A percentile compares a stretch with the other conserved stretches of the same genome.
phyloP scores from a whole-genome alignment of 495 filamentous ascomycete genomes.

The Filosporella fistucella region DNA sequence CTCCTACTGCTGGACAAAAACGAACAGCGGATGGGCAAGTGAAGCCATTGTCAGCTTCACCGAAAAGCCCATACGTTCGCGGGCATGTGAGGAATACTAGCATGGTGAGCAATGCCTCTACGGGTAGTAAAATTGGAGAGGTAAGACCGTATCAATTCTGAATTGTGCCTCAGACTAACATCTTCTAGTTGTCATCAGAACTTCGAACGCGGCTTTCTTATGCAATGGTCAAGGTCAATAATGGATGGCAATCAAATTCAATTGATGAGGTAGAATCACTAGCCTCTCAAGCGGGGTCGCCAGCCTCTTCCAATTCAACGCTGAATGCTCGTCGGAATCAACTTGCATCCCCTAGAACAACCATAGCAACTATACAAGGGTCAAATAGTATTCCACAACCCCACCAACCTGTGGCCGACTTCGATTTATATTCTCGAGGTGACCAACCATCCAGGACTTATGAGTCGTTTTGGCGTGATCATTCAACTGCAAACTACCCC shows the following conservation, averaged over 20 bases:
- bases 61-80: constrained; percentile 11
- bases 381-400: constrained; percentile 21
- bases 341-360: constrained; percentile 23
- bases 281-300: constrained; percentile 55
- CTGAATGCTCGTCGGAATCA: constrained; percentile 40
- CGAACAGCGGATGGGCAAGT: constrained; percentile 62
- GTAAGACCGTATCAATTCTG: constrained; percentile 37
- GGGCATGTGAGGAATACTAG: constrained; percentile 69
- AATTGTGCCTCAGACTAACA: constrained; percentile 7
- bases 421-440: constrained; percentile 31
- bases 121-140: constrained; percentile 67
- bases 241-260: constrained; percentile 71
- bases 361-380: constrained; percentile 25
- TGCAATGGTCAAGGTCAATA: constrained; percentile 84
- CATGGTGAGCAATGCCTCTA: constrained; percentile 44
- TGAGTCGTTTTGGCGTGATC: constrained; percentile 40
- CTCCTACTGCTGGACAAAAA: constrained; percentile 39
- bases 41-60: constrained; percentile 32
- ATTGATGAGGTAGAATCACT: constrained; percentile 67
- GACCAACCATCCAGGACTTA: constrained; percentile 29
- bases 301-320: constrained; percentile 49
- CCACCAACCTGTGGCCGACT: constrained; percentile 25
- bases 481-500: constrained; percentile 23
- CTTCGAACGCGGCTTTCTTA: constrained; percentile 79
- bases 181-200: constrained; percentile 44